Evolutionary conservation across 352 stramenopile species (phyloP), one percentile per base, ranked within the genome.

Genomic region (Globisporangium radiosum): DNA sequence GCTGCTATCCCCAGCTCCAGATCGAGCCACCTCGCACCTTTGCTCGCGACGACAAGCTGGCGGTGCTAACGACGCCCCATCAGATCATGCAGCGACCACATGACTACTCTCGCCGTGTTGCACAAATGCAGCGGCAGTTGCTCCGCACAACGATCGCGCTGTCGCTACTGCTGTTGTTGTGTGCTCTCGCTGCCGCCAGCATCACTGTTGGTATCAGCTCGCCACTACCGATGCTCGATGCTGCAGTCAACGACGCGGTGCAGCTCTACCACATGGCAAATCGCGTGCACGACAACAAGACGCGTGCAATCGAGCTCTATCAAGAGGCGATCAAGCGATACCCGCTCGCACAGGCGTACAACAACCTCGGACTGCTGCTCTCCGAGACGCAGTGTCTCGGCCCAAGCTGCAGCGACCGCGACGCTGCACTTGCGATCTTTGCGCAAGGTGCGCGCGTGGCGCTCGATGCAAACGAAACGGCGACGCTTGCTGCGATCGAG

Each of bases 311-410:
- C 17, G 17, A 64, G n/a, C 56, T 80, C 13, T 83, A 85, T 43
- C 68, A 69, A 47, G 54, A 68, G 10, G 73, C 76, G 9, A 89
- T 93, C 47, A 57, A 71, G 5, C 57, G 43, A 39, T 88, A 83
- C 61, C 67, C 72, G 39, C 65, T 90, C 25, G 66, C 75, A 5
- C 68, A 62, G 5, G 73, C 84, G n/a, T 88, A 87, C 65, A 93
- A 94, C 61, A 94, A 95, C 66, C 56, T 95, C 8, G 86, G 70
- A 0, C 83, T 90, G 66, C 55, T 92, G 25, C 37, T 89, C 7
- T 72, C 68, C 15, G 56, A 33, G 25, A 33, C 25, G 25, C 25
- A 33, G 25, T 33, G 25, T 33, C 25, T 33, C 25, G 25, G 25
- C 25, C 25, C 25, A 33, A 33, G 2, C 5, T 7, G 7, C 39